Evolutionary conservation across 108 stramenopile genomes (phyloP), one percentile per base, ranked within the genome.

Genomic region (Thalassiosira profunda): DNA sequence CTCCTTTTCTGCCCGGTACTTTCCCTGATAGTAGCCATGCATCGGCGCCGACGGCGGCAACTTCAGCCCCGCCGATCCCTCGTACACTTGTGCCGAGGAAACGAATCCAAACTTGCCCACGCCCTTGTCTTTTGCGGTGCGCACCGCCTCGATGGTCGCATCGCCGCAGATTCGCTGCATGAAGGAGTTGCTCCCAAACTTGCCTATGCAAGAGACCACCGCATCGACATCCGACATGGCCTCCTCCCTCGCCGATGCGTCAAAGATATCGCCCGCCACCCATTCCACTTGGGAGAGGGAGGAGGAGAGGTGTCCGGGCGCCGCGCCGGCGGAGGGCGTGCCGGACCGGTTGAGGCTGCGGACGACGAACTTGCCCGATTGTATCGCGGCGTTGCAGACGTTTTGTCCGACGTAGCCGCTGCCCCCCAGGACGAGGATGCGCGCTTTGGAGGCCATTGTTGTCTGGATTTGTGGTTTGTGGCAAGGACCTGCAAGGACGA

Each of bases 391-490:
- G 30, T 69, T 59, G 48, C 84, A 81, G n/a, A 92, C 65, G 66
- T 78, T 80, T 59, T 90, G 90, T 2, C 90, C 90, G 28, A 92
- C 90, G 56, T 87, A 92, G 21, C 90, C 90, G 40, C 76, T 92
- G 14, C 90, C 90, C 15, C 90, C 90, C 29, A 89, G 87, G 46
- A 89, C 70, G 1, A 91, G 80, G 17, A 90, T 47, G 37, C 70
- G 47, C 35, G 25, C 61, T 28, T 36, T 60, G 17, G 53, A 17
- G 15, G 29, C 9, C 5, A 31, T 52, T 6, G 44, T 5, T 45
- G 7, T n/a, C n/a, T n/a, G n/a, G n/a, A n/a, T n/a, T n/a, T n/a
- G n/a, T n/a, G n/a, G n/a, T n/a, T n/a, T n/a, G n/a, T n/a, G n/a
- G n/a, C n/a, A n/a, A n/a, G n/a, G n/a, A n/a, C n/a, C n/a, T n/a